phyloP scores from a whole-genome alignment of 2,329 filamentous ascomycete genomes.

The Cercospora berteroae region DNA sequence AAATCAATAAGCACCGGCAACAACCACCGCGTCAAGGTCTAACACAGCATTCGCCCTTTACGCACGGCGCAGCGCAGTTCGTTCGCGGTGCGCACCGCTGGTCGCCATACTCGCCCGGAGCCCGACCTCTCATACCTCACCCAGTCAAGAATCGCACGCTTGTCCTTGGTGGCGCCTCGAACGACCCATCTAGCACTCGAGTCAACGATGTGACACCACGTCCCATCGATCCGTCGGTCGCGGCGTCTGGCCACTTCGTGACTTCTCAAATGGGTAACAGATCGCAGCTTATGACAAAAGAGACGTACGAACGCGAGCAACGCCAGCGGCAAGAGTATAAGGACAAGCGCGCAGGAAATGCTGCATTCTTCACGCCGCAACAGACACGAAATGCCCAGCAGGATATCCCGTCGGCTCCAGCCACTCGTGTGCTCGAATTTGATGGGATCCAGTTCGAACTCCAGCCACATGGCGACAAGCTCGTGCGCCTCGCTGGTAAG shows the following conservation, averaged over 20 bases:
- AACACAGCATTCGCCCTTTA: background rate
- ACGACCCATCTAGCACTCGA: constrained; percentile 11
- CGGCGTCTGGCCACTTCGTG: constrained; percentile 57
- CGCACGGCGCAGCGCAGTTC: background rate
- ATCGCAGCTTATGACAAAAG: constrained; percentile 78
- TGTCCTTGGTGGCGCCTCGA: constrained; percentile 42
- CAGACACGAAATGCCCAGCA: background rate
- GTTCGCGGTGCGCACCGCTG: constrained; percentile 22
- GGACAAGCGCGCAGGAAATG: background rate
- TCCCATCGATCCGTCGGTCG: constrained; percentile 32
- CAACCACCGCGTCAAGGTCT: constrained; percentile 14
- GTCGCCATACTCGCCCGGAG: constrained; percentile 28
- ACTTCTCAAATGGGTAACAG: constrained; percentile 68
- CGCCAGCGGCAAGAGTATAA: constrained; percentile 53
- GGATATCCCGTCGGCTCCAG: background rate
- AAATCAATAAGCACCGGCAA: constrained; percentile 36
- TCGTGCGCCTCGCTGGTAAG: constrained; percentile 71
- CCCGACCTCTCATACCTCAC: constrained; percentile 41
- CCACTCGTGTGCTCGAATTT: constrained; percentile 61
- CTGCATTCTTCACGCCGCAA: background rate
- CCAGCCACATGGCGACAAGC: constrained; percentile 75
- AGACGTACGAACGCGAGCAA: constrained; percentile 71
- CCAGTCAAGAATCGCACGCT: constrained; percentile 57
- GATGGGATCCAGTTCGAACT: constrained; percentile 73
- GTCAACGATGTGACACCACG: constrained; percentile 23